phyloP scores from a whole-genome alignment of 805 yeast genomes.

The Suhomyces vadensis region DNA sequence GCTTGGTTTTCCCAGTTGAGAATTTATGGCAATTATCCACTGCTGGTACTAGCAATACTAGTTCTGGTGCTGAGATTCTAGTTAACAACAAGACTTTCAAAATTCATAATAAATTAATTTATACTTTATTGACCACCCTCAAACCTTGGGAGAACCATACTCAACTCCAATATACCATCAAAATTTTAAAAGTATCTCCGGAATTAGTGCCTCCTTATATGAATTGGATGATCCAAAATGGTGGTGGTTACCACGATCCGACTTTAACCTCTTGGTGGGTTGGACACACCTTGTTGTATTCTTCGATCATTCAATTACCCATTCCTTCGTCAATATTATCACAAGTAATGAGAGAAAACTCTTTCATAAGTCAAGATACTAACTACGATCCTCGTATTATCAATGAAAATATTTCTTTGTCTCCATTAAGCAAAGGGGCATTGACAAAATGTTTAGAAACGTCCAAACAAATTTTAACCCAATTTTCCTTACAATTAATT shows the following conservation, averaged over 20 bases:
- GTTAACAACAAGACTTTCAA: constrained; percentile 55
- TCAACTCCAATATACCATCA: constrained; percentile 57
- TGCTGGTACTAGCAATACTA: background rate
- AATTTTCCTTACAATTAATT: constrained; percentile 62
- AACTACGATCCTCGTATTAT: constrained; percentile 27
- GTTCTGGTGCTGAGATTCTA: constrained; percentile 42
- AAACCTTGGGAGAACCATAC: constrained; percentile 79
- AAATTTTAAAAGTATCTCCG: constrained; percentile 53
- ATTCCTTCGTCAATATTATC: constrained; percentile 42
- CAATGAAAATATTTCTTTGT: constrained; percentile 62
- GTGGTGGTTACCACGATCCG: constrained; percentile 78
- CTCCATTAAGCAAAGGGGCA: constrained; percentile 58
- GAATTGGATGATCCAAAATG: constrained; percentile 50
- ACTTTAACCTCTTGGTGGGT: constrained; percentile 80
- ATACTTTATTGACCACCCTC: constrained; percentile 59
- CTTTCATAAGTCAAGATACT: constrained; percentile 40
- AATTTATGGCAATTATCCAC: constrained; percentile 46
- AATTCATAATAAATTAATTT: constrained; percentile 67
- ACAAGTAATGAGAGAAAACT: constrained; percentile 17
- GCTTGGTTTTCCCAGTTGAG: constrained; percentile 48
- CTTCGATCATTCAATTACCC: constrained; percentile 58
- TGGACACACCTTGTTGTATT: constrained; percentile 63
- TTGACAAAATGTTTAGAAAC: constrained; percentile 55
- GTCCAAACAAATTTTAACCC: constrained; percentile 55
- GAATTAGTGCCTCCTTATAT: constrained; percentile 77